A percentile compares a stretch with the other conserved stretches of the same genome.
Conservation (phyloP, 352 stramenopile species). For the Phytopythium chamaehyphon region DNA sequence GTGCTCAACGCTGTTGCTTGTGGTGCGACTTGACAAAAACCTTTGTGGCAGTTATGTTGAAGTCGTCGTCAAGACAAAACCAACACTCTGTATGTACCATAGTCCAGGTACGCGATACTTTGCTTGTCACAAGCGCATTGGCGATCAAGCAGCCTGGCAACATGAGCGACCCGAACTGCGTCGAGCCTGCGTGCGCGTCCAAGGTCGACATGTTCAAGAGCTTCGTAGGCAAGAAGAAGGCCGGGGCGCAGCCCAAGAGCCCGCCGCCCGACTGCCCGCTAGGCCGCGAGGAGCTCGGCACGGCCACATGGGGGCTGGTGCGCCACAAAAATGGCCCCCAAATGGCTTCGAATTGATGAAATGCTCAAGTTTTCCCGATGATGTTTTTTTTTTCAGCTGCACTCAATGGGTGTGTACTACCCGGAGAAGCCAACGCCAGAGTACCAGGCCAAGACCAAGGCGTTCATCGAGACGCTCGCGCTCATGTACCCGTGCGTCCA, state of each 20-base stretch:
- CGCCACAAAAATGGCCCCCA: conserved; percentile 3
- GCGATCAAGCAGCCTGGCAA: conserved; percentile 18
- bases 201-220: conserved; percentile 86
- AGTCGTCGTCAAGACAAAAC: conserved; percentile 2
- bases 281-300: conserved; percentile 81
- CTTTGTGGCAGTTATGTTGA: no score
- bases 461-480: conserved; percentile 91
- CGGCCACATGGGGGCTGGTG: conserved; percentile 86
- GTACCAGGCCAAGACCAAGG: conserved; percentile 86
- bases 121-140: conserved; percentile 7
- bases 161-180: conserved; percentile 79
- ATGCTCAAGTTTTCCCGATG: no score
- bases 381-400: no score
- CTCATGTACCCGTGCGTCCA: conserved; percentile 92
- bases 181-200: conserved; percentile 77
- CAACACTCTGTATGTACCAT: not conserved
- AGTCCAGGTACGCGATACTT: not conserved
- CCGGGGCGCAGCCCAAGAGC: conserved; percentile 3
- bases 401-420: conserved; percentile 96
- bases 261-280: conserved; percentile 70
- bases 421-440: conserved; percentile 91
- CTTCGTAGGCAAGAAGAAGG: conserved; percentile 45
- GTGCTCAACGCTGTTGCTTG: no score
- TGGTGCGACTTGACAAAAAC: no score
- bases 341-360: not conserved